Evolutionary conservation across 345 rosid genomes (phyloP).

Genomic region (Lepidium africanum): DNA sequence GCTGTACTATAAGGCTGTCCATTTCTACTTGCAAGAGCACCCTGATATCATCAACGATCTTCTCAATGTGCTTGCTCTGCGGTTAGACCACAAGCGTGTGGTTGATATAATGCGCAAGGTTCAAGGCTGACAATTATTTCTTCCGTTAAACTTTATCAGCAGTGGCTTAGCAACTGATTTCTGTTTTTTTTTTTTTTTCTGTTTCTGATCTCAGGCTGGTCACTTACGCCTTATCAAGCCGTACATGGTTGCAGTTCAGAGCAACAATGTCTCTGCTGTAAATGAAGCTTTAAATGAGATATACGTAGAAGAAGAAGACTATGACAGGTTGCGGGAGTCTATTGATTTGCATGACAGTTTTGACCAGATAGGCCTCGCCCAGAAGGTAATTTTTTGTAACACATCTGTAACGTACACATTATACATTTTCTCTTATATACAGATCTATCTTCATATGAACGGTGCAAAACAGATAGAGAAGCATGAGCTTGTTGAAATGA

Average conservation of each 20-base stretch:
- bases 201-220: conserved; percentile 61
- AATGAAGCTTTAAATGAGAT: conserved; percentile 93
- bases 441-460: conserved; percentile 10
- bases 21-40: conserved; percentile 98
- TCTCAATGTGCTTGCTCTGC: conserved; percentile 89
- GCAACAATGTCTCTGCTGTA: conserved; percentile 92
- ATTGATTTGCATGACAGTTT: conserved; percentile 90
- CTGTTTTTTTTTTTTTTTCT: background rate
- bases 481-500: conserved; percentile 98
- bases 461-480: conserved; percentile 70
- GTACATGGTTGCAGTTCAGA: conserved; percentile 95
- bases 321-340: conserved; percentile 88
- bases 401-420: background rate
- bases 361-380: conserved; percentile 90
- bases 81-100: conserved; percentile 95
- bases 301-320: conserved; percentile 95
- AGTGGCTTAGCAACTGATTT: background rate
- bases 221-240: conserved; percentile 93
- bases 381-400: conserved; percentile 45
- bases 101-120: conserved; percentile 99
- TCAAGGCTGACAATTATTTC: background rate
- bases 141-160: background rate
- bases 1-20: conserved; percentile 95
- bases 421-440: background rate
- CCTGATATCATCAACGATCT: conserved; percentile 95